These are phyloP conservation scores for Sungouiozyma ichnusensis DNA, from an alignment of 805 yeast genomes.

Conservation along the genomic window DNA sequence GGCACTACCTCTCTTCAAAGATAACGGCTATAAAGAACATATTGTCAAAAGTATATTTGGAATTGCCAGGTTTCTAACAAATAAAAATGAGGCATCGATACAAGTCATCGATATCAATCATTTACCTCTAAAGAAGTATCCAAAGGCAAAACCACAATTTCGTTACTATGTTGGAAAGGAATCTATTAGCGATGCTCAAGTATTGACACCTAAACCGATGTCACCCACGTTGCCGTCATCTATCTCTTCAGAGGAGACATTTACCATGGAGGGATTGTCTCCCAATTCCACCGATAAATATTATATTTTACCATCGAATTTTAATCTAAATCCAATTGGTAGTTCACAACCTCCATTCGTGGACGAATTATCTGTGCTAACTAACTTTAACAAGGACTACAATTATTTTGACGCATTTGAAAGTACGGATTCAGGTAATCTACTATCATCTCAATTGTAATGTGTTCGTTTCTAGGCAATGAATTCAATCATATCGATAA, in stretches of 20 bases:
- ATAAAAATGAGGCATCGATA: slow-evolving; percentile 1
- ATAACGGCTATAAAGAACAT: slow-evolving; percentile 7
- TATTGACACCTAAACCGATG: neutral
- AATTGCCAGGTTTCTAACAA: slow-evolving; percentile 16
- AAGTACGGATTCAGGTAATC: neutral
- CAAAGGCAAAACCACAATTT: neutral
- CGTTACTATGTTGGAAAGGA: neutral
- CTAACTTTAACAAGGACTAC: neutral
- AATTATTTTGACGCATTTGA: neutral
- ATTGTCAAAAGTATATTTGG: slow-evolving; percentile 11
- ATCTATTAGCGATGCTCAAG: neutral
- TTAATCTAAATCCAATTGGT: too few species aligned
- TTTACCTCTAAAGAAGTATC: neutral
- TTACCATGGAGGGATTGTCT: neutral
- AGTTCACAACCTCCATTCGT: neutral
- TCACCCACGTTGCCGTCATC: neutral
- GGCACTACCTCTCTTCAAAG: slow-evolving; percentile 11
- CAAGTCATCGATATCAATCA: neutral
- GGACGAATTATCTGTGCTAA: neutral
- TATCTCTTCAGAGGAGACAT: neutral
- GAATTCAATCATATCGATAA: too few species aligned
- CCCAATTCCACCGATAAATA: neutral
- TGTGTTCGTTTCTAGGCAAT: too few species aligned
- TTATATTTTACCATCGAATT: neutral
- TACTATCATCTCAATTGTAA: neutral